Evolutionary conservation across 2,329 filamentous ascomycete species (phyloP).

Genomic region (Fusarium sp.): DNA sequence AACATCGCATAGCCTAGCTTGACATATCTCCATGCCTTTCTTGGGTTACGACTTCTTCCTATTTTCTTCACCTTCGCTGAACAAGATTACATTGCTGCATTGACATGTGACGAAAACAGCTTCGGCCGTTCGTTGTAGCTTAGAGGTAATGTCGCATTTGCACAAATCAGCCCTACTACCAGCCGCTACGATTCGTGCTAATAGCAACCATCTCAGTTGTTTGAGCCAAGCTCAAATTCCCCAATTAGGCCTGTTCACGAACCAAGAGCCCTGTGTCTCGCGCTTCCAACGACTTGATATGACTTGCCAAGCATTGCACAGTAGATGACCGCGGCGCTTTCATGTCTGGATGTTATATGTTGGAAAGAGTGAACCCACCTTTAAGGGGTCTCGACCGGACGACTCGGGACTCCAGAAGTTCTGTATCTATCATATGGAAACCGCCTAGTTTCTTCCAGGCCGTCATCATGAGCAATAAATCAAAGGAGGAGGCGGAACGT

Average conservation of each 20-base stretch:
- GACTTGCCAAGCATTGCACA: not conserved
- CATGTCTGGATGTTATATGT: not conserved
- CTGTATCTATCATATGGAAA: not conserved
- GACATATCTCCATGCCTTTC: no score
- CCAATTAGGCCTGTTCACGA: not conserved
- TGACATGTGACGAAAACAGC: not conserved
- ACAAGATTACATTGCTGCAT: no score
- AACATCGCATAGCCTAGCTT: not conserved
- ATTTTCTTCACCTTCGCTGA: no score
- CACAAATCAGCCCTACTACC: constrained; percentile 4
- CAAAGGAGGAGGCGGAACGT: constrained; percentile 24
- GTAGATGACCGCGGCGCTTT: not conserved
- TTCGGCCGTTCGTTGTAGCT: not conserved
- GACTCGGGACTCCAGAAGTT: not conserved
- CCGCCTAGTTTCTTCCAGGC: not conserved
- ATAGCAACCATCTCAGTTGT: not conserved
- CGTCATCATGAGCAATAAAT: constrained; percentile 22
- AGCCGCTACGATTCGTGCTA: not conserved
- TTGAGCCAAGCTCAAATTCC: not conserved
- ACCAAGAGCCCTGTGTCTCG: not conserved
- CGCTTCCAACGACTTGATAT: no score
- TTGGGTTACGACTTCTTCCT: no score
- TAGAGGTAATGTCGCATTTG: not conserved
- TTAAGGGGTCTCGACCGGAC: not conserved
- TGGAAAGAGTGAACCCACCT: not conserved